phyloP scores from a whole-genome alignment of 352 stramenopile species.

The Aphanomyces euteiches region DNA sequence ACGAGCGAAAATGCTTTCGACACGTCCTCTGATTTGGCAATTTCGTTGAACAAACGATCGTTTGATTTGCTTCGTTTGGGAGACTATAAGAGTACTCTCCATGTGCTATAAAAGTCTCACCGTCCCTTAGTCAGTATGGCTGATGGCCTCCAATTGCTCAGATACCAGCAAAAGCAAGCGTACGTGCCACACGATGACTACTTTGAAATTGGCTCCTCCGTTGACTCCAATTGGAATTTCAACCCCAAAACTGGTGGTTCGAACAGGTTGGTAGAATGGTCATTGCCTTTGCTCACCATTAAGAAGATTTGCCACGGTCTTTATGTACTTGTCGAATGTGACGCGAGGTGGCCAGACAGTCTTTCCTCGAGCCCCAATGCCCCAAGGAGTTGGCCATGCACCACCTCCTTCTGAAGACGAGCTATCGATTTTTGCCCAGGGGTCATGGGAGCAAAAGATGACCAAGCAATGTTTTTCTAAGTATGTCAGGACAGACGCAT shows the following conservation, averaged over 20 bases:
- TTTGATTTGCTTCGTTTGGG: constrained; percentile 62
- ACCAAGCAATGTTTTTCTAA: constrained; percentile 21
- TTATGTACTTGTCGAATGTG: constrained; percentile 32
- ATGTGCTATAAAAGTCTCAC: neutral
- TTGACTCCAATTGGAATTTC: constrained; percentile 33
- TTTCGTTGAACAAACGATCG: constrained; percentile 38
- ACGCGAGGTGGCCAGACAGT: constrained; percentile 34
- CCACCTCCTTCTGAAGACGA: constrained; percentile 15
- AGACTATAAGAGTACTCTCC: constrained; percentile 45
- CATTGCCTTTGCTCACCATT: too few relatives aligned
- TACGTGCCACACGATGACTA: constrained; percentile 82
- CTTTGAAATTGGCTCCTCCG: constrained; percentile 35
- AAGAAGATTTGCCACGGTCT: constrained; percentile 30
- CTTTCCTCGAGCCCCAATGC: constrained; percentile 34
- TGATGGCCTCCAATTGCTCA: constrained; percentile 83
- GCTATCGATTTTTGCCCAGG: constrained; percentile 12
- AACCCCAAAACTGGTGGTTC: constrained; percentile 33
- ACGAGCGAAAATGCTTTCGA: constrained; percentile 43
- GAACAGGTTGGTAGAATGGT: constrained; percentile 16
- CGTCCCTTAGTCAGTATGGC: constrained; percentile 33
- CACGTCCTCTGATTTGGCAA: constrained; percentile 30
- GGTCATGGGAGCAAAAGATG: constrained; percentile 24
- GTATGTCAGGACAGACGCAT: neutral
- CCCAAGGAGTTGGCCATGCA: neutral
- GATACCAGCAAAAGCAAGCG: constrained; percentile 72